A percentile compares a stretch with the other conserved stretches of the same genome.
Evolutionary conservation across 306 rosid species (phyloP).

Genomic region (Amphicarpaea edgeworthii): DNA sequence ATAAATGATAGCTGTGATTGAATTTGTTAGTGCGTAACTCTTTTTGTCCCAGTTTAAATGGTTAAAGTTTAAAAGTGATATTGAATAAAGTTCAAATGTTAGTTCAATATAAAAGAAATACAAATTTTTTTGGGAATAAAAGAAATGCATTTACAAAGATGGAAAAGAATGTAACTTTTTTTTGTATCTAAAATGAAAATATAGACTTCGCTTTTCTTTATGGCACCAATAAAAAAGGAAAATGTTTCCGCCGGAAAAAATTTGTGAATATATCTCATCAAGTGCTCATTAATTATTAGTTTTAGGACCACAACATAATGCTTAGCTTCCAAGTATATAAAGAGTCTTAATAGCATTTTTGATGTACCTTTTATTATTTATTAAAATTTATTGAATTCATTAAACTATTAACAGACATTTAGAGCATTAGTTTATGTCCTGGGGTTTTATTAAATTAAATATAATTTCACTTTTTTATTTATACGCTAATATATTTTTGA

Average conservation of each 20-base stretch:
- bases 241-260: not conserved
- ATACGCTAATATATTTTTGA: too few species aligned
- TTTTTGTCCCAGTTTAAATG: too few species aligned
- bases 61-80: too few species aligned
- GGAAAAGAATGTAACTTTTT: not conserved
- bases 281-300: not conserved
- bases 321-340: constrained; percentile 24
- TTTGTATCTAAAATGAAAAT: not conserved
- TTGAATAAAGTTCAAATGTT: too few species aligned
- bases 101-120: not conserved
- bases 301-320: constrained; percentile 7
- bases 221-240: not conserved
- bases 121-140: too few species aligned
- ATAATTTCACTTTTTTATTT: too few species aligned
- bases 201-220: not conserved
- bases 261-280: not conserved
- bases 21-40: too few species aligned
- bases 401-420: too few species aligned
- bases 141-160: not conserved
- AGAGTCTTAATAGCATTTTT: not conserved
- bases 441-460: too few species aligned
- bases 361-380: not conserved
- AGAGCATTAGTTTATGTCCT: too few species aligned
- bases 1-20: too few species aligned
- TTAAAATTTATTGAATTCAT: not conserved